These are phyloP conservation scores for Austroboletus rostrupii DNA, from an alignment of 1,284 basidiomycete species.

Conservation along the genomic window DNA sequence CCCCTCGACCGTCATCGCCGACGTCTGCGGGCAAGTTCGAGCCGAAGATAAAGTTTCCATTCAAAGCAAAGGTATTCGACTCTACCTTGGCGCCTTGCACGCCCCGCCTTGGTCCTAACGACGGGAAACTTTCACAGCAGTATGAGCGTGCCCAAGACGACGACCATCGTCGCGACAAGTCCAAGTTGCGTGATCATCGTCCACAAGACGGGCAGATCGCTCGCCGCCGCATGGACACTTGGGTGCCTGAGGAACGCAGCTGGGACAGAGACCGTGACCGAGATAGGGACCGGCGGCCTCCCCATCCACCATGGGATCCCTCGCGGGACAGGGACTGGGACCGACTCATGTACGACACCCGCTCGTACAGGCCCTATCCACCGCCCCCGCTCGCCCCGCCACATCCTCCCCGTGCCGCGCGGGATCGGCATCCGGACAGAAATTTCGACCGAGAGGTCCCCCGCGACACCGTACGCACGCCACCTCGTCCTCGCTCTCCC, in stretches of 20 bases:
- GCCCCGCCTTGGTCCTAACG: slow-evolving; percentile 19
- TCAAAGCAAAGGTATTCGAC: slow-evolving; percentile 51
- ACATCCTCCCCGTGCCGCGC: slow-evolving; percentile 14
- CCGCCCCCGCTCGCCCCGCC: slow-evolving; percentile 7
- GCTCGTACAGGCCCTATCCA: slow-evolving; percentile 18
- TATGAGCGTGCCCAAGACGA: slow-evolving; percentile 46
- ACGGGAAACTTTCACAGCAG: slow-evolving; percentile 30
- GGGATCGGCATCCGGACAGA: slow-evolving; percentile 24
- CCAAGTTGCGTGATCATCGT: slow-evolving; percentile 25
- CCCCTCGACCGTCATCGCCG: slow-evolving; percentile 17
- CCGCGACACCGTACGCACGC: slow-evolving; percentile 28
- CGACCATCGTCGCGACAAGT: slow-evolving; percentile 36
- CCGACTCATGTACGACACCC: slow-evolving; percentile 19
- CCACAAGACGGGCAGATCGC: slow-evolving; percentile 11
- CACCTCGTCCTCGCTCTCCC: slow-evolving; percentile 26
- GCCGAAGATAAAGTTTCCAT: slow-evolving; percentile 63
- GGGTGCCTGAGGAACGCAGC: slow-evolving; percentile 24
- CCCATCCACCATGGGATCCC: slow-evolving; percentile 19
- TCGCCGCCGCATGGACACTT: slow-evolving; percentile 29
- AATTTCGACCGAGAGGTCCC: slow-evolving; percentile 22
- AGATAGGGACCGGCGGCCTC: slow-evolving; percentile 23
- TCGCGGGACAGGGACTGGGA: slow-evolving; percentile 20
- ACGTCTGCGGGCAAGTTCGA: slow-evolving; percentile 30
- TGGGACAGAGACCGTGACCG: slow-evolving; percentile 26
- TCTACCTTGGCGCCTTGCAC: slow-evolving; percentile 7